A percentile compares a stretch with the other conserved stretches of the same genome.
These are phyloP conservation scores for Apiospora kogelbergensis DNA, from an alignment of 2,329 filamentous ascomycete species.

Conservation along the genomic window DNA sequence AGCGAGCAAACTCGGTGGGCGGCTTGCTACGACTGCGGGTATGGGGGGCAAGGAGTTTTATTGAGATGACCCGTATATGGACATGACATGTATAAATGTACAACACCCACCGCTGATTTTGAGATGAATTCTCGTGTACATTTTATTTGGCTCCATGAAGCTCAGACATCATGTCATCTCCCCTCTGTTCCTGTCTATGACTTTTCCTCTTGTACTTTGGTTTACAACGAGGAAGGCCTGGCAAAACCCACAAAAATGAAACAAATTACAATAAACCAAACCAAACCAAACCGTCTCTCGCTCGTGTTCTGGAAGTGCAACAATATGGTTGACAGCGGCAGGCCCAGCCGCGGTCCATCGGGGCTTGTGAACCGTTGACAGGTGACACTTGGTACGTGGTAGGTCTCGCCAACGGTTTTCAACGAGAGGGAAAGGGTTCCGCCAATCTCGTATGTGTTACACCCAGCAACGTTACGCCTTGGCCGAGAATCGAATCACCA, in stretches of 20 bases:
- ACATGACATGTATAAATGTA: slow-evolving; percentile 22
- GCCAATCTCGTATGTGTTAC: neutral
- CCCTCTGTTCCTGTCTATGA: neutral
- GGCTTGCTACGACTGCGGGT: slow-evolving; percentile 11
- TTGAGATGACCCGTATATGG: slow-evolving; percentile 15
- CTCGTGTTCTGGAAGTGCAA: neutral
- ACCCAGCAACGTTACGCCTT: neutral
- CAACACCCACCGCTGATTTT: slow-evolving; percentile 21
- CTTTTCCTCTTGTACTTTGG: slow-evolving; percentile 7
- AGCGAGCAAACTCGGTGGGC: neutral
- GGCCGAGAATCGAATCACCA: neutral
- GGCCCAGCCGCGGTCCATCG: neutral
- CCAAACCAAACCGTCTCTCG: neutral
- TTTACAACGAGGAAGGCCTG: slow-evolving; percentile 1
- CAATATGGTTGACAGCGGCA: neutral
- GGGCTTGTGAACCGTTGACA: neutral
- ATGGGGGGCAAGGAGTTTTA: slow-evolving; percentile 13
- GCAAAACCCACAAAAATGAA: neutral
- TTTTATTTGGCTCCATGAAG: neutral
- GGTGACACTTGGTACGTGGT: neutral
- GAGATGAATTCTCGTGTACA: slow-evolving; percentile 12
- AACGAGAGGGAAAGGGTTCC: neutral
- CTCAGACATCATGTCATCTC: slow-evolving; percentile 8
- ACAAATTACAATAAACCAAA: neutral
- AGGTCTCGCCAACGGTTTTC: neutral